These are phyloP conservation scores for Penicillium italicum DNA, from an alignment of 2,329 filamentous ascomycete genomes.

Conservation along the genomic window DNA sequence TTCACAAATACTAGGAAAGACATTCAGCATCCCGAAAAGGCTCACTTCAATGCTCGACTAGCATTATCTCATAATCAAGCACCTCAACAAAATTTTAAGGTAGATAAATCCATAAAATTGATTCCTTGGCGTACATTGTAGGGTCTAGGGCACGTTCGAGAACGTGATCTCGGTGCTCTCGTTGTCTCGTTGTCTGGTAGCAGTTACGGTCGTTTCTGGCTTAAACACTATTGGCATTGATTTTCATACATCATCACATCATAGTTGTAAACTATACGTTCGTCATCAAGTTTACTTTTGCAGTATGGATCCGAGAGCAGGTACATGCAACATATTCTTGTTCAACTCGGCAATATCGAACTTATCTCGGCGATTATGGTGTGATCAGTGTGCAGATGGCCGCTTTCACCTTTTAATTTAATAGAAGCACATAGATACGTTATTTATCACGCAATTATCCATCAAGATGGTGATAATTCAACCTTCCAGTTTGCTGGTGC, in stretches of 20 bases:
- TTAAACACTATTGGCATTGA: background rate
- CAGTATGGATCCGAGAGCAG: background rate
- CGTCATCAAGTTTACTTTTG: background rate
- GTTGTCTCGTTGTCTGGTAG: background rate
- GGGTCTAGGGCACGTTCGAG: background rate
- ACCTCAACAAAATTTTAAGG: background rate
- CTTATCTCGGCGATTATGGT: background rate
- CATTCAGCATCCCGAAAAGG: background rate
- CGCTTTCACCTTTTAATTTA: background rate
- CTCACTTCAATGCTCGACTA: background rate
- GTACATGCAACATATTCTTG: background rate
- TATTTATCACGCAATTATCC: background rate
- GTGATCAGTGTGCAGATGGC: background rate
- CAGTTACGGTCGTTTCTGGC: background rate
- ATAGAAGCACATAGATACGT: background rate
- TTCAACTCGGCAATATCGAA: background rate
- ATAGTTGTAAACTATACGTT: background rate
- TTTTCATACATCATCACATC: background rate
- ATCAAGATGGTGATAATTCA: background rate
- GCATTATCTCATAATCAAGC: background rate
- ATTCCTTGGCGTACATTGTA: slow-evolving; percentile 2
- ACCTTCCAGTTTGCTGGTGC: background rate
- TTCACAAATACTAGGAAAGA: background rate
- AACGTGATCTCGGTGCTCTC: background rate
- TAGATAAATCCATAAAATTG: background rate